Base-by-base conservation (phyloP, 2,329 filamentous ascomycete species). In the Paecilomyces niveus region DNA sequence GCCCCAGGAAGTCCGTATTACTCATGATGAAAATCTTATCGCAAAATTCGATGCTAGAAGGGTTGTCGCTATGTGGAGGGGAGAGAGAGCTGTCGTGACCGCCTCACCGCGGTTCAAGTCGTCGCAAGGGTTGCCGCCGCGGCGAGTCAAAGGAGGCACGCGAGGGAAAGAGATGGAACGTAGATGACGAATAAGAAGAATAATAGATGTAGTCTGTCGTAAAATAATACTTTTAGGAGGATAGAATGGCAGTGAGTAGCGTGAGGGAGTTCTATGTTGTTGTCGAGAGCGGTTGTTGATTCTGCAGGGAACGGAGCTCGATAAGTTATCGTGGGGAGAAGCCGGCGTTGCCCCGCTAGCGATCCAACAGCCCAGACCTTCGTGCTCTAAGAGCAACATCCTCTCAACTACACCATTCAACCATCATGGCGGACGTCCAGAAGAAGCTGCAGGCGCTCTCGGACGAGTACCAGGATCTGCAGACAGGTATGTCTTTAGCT, bases 1-100 rank as follows among this genome's bases (percentile, higher is more conserved):
- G 91, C 71, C 92, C 92, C 70, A 97, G 86, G 74, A 97, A 99
- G 80, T 99, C 94, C 75, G 91, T 95, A 74, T 92, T 92, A 67
- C 92, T 96, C 92, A 97, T 97, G 68, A 70, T 80, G 77, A 70
- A 60, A 1, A n/a, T 15, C 18, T 52, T 10, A 9, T 5, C n/a
- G 29, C 15, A 54, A 24, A 18, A 29, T 6, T 26, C 18, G n/a
- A 53, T 21, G 51, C 51, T 26, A 26, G 51, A 53, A 56, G 65
- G 64, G 33, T 59, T 35, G 54, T 52, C 22, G 18, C 8, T 50
- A 21, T 21, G 56, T 24, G 35, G 32, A 29, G 53, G 24, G 52
- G 39, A 10, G 21, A n/a, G 9, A 33, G 53, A 22, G 24, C 33
- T 29, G 53, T 22, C 49, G 54, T n/a, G 53, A 24, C 4, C 32